Percentiles rank a stretch among this genome's conserved stretches.
These are phyloP conservation scores for Termitomyces sp. DNA, from an alignment of 768 basidiomycete species.

Conservation along the genomic window DNA sequence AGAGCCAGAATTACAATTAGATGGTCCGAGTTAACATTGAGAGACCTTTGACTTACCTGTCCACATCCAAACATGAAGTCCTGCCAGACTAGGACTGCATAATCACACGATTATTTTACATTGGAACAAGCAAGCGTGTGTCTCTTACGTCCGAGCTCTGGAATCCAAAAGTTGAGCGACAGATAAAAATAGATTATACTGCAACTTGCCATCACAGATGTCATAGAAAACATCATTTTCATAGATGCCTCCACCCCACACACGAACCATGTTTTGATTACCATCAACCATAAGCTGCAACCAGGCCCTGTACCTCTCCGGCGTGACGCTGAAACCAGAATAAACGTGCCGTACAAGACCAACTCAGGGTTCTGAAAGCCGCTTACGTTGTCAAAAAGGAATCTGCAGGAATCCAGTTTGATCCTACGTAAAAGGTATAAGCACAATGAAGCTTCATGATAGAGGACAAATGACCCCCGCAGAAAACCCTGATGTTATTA, in stretches of 20 bases:
- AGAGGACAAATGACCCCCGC: conserved; percentile 52
- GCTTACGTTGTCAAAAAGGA: conserved; percentile 80
- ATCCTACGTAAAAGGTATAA: conserved; percentile 36
- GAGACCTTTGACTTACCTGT: conserved; percentile 42
- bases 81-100: conserved; percentile 86
- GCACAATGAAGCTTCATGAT: not conserved
- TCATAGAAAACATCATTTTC: conserved; percentile 80
- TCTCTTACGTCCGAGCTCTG: conserved; percentile 62
- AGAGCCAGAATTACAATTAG: not conserved
- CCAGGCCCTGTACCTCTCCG: conserved; percentile 72
- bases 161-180: not conserved
- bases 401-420: conserved; percentile 95
- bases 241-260: conserved; percentile 95
- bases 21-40: not conserved
- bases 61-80: conserved; percentile 98
- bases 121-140: too few species aligned
- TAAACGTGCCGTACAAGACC: not conserved
- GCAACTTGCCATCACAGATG: conserved; percentile 62
- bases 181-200: not conserved
- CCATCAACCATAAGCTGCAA: conserved; percentile 81
- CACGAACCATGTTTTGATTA: conserved; percentile 88
- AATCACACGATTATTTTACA: not conserved
- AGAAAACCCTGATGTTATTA: conserved; percentile 85
- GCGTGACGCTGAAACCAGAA: conserved; percentile 29
- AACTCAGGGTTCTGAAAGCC: not conserved